A percentile compares a stretch with the other conserved stretches of the same genome.
These are phyloP conservation scores for Acer campestre DNA, from an alignment of 345 rosid species.

Conservation along the genomic window DNA sequence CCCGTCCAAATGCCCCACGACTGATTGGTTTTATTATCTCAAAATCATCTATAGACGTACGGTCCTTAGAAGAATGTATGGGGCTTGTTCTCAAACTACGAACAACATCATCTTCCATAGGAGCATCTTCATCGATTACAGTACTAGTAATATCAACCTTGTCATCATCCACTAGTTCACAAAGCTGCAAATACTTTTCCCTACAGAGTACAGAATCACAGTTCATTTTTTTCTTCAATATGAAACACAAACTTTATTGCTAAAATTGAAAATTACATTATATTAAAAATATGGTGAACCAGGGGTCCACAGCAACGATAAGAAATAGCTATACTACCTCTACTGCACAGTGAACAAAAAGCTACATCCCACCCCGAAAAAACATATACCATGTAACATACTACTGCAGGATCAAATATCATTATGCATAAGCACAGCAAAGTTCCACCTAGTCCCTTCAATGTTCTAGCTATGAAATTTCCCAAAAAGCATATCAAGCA, in stretches of 20 bases:
- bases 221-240: not conserved
- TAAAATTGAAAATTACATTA: not conserved
- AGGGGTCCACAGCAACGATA: not conserved
- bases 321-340: not conserved
- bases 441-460: conserved; percentile 16
- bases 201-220: conserved; percentile 46
- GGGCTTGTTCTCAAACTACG: conserved; percentile 98
- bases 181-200: conserved; percentile 96
- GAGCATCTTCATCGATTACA: conserved; percentile 91
- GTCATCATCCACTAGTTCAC: conserved; percentile 90
- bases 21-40: conserved; percentile 99
- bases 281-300: not conserved
- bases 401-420: conserved; percentile 20
- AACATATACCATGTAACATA: not conserved
- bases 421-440: conserved; percentile 9
- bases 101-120: conserved; percentile 95
- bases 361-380: not conserved
- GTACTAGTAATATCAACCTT: conserved; percentile 85
- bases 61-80: conserved; percentile 79
- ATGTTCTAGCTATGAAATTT: not conserved
- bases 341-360: not conserved
- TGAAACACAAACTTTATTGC: not conserved
- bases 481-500: not conserved
- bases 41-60: conserved; percentile 97
- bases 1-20: conserved; percentile 99